phyloP scores from a whole-genome alignment of 225 moss, liverwort and hornwort species.

The Climacium dendroides region DNA sequence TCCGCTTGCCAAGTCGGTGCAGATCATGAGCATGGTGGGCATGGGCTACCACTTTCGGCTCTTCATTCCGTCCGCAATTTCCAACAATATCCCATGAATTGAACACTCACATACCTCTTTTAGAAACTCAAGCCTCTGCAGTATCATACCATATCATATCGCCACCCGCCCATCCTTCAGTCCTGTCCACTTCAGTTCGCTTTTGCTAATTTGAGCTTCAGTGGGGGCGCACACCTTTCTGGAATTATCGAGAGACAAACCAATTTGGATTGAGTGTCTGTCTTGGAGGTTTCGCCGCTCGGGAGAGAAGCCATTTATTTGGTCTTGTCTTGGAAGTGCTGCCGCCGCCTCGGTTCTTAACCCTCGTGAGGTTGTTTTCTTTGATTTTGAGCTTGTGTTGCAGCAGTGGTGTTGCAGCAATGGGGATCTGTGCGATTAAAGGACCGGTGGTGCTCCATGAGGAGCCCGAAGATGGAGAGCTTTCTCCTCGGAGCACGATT shows the following conservation, averaged over 20 bases:
- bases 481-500: constrained; percentile 4
- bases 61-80: neutral
- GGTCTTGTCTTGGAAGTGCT: neutral
- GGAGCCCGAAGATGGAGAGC: neutral
- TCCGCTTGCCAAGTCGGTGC: neutral
- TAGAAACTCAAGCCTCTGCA: neutral
- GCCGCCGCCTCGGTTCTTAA: neutral
- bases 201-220: neutral
- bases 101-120: neutral
- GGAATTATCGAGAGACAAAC: neutral
- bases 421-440: constrained; percentile 18
- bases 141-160: neutral
- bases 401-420: neutral
- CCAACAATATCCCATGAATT: neutral
- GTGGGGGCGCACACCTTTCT: neutral
- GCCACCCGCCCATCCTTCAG: neutral
- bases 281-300: neutral
- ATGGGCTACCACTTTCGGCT: neutral
- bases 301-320: too few relatives aligned
- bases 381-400: neutral
- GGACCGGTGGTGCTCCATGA: constrained; percentile 9
- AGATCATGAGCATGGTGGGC: neutral
- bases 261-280: neutral
- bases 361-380: neutral
- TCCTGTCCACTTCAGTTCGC: neutral